These are phyloP conservation scores for Phoma sp. DNA, from an alignment of 2,329 filamentous ascomycete genomes.

Conservation along the genomic window DNA sequence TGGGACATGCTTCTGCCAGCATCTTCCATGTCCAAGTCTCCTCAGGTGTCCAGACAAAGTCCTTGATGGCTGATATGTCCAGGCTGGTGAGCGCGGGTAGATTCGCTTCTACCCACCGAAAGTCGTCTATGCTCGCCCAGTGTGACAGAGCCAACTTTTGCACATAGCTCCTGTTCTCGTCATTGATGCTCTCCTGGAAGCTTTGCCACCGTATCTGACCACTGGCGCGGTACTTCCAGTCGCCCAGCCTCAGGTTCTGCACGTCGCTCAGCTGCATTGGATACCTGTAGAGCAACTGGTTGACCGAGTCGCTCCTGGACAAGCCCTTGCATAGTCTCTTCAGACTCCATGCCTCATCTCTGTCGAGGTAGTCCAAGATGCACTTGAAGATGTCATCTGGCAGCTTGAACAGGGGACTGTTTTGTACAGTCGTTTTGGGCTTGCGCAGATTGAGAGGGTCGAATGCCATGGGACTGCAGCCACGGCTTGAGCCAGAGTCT, in stretches of 20 bases:
- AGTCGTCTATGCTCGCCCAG: conserved; percentile 45
- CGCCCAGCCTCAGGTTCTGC: conserved; percentile 37
- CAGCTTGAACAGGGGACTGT: conserved; percentile 39
- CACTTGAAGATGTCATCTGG: conserved; percentile 48
- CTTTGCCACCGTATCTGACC: conserved; percentile 39
- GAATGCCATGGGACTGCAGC: conserved; percentile 31
- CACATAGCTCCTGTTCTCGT: conserved; percentile 40
- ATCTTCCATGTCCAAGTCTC: conserved; percentile 48
- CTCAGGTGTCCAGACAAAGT: conserved; percentile 47
- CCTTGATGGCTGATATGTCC: conserved; percentile 46
- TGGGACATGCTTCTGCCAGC: conserved; percentile 40
- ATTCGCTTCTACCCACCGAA: conserved; percentile 46
- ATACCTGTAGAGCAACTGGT: conserved; percentile 42
- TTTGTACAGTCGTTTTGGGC: conserved; percentile 22
- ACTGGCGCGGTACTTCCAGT: conserved; percentile 42
- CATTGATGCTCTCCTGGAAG: conserved; percentile 43
- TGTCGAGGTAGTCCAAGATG: conserved; percentile 44
- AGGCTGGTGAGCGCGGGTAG: conserved; percentile 42
- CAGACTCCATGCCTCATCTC: conserved; percentile 42
- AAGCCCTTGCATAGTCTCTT: conserved; percentile 44
- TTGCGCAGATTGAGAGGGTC: conserved; percentile 26
- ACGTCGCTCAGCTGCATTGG: conserved; percentile 42
- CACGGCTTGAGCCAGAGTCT: conserved; percentile 29
- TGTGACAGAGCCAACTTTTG: conserved; percentile 47
- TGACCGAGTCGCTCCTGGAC: conserved; percentile 37